phyloP scores from a whole-genome alignment of 1,139 yeast species.

The Kurtzmaniella quercitrusa region DNA sequence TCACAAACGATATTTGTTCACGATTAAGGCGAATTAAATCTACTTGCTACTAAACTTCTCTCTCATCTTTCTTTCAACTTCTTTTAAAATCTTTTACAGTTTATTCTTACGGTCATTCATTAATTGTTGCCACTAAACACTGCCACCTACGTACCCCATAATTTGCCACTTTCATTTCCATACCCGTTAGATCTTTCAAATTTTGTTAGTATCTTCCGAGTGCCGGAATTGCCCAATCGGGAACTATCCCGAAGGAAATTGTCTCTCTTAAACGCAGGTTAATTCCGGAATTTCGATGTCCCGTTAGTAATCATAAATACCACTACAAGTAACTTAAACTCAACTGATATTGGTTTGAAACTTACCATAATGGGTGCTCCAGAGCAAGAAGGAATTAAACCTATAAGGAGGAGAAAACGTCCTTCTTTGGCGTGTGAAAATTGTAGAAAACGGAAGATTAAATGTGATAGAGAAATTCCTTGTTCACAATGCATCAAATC shows the following conservation, averaged over 20 bases:
- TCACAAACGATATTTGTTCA: no score
- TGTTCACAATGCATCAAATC: constrained; percentile 32
- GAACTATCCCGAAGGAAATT: not conserved
- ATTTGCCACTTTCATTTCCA: no score
- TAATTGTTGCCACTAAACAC: no score
- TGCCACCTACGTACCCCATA: no score
- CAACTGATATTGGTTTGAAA: not conserved
- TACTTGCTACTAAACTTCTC: no score
- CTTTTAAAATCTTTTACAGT: no score
- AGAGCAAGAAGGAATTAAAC: not conserved
- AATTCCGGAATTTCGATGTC: not conserved
- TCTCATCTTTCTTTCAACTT: no score
- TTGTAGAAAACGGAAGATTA: constrained; percentile 33
- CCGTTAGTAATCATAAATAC: not conserved
- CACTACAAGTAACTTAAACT: not conserved
- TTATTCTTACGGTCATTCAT: no score
- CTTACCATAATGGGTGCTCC: not conserved
- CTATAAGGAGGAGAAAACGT: constrained; percentile 23
- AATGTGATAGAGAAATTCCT: constrained; percentile 34
- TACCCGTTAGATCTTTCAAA: no score
- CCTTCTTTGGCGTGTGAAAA: constrained; percentile 32
- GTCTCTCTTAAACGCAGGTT: not conserved
- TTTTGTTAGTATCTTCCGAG: no score
- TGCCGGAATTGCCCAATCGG: not conserved
- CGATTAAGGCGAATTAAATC: no score